A percentile compares a stretch with the other conserved stretches of the same genome.
phyloP scores from a whole-genome alignment of 306 rosid species.

The Lablab purpureus region DNA sequence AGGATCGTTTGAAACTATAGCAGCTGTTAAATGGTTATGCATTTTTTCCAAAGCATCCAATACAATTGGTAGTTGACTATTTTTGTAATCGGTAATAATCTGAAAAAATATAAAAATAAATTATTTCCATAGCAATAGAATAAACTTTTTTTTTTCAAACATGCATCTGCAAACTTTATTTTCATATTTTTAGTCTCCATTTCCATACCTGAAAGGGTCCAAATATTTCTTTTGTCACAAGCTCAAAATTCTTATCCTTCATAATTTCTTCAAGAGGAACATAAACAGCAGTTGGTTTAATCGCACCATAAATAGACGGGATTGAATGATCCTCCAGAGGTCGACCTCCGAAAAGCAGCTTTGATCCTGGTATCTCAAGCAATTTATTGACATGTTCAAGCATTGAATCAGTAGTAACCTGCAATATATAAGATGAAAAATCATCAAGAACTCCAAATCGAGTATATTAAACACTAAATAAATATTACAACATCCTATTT shows the following conservation, averaged over 20 bases:
- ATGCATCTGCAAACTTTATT: constrained; percentile 13
- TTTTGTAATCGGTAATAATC: constrained; percentile 81
- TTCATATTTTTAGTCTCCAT: constrained; percentile 27
- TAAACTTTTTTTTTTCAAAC: not conserved
- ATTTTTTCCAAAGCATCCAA: constrained; percentile 87
- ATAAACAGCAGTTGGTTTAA: constrained; percentile 86
- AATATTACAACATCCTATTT: not conserved
- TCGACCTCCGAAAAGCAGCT: constrained; percentile 88
- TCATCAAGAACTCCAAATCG: constrained; percentile 40
- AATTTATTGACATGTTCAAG: constrained; percentile 79
- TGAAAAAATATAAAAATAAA: constrained; percentile 39
- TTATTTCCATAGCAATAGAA: constrained; percentile 43
- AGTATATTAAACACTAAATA: constrained; percentile 21
- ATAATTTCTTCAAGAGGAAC: constrained; percentile 88
- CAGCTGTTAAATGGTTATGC: constrained; percentile 95
- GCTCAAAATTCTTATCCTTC: constrained; percentile 76
- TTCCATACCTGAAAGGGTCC: constrained; percentile 90
- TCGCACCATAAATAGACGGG: constrained; percentile 83
- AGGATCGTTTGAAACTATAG: constrained; percentile 90
- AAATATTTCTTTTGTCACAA: constrained; percentile 90
- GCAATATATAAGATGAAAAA: constrained; percentile 45
- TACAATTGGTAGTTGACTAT: constrained; percentile 71
- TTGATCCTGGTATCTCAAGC: constrained; percentile 85
- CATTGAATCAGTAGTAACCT: constrained; percentile 79
- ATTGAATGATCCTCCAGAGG: constrained; percentile 82